Base-by-base conservation (phyloP, 1,284 basidiomycete genomes). In the Neolentinus lepideus region DNA sequence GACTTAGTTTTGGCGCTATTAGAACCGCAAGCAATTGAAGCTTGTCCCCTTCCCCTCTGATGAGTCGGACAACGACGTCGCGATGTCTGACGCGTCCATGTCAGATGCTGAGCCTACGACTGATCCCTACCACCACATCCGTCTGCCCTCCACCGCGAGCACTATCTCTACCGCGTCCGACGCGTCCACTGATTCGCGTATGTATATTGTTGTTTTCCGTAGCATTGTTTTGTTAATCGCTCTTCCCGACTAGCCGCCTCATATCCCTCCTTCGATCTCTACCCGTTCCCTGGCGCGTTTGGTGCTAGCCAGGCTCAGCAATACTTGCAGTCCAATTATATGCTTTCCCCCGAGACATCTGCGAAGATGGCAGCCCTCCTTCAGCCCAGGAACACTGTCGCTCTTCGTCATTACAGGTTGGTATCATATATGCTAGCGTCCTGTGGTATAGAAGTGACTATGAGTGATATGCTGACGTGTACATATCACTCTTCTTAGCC, bases 1-100 rank as follows among this genome's bases (percentile, higher is more conserved):
- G 12, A 52, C 43, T 53, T 57, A 48, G 51, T 57, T 43, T 4
- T 6, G 6, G 55, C 47, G 35, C 35, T 26, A 26, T 25, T 64
- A 84, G 80, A 74, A 77, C 61, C 70, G 74, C 45, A 90, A 90
- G 68, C 85, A 89, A 67, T 60, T 85, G 45, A 89, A 85, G 72
- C 76, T 86, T 58, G 72, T 88, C 57, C 83, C 85, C 47, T 89
- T 88, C 68, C 86, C 88, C 53, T 77, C 80, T 62, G 76, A 73
- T 60, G 75, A 80, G 59, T 67, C 71, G 58, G 83, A 87, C 68
- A 69, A 73, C 63, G 88, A 90, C 64, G 75, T 83, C 58, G 73
- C 77, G 62, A 90, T 91, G 89, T 80, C 77, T 62, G 79, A 81
- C 61, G 71, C 68, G 51, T 72, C 73, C 53, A 68, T 71, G 54